phyloP scores from a whole-genome alignment of 176 grass and related monocot genomes.

The Musa acuminata region DNA sequence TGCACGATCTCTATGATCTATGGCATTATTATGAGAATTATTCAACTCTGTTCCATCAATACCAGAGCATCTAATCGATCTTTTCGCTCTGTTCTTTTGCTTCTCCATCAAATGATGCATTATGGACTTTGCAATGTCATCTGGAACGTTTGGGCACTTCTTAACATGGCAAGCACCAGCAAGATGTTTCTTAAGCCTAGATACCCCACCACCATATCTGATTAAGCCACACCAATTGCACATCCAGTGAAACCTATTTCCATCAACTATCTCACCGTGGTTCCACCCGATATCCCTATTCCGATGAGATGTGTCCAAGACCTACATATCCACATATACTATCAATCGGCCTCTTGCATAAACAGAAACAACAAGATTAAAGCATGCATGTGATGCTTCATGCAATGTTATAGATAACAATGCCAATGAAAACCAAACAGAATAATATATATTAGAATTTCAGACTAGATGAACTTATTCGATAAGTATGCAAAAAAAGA shows the following conservation, averaged over 20 bases:
- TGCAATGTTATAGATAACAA: not conserved
- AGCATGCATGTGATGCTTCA: not conserved
- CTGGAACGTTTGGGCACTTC: constrained; percentile 75
- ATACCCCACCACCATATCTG: constrained; percentile 77
- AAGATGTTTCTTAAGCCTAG: constrained; percentile 88
- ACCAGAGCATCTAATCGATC: not conserved
- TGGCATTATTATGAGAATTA: constrained; percentile 12
- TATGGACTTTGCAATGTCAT: constrained; percentile 49
- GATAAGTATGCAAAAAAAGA: no score
- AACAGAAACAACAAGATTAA: not conserved
- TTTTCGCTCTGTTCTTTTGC: constrained; percentile 25
- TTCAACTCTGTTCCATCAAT: constrained; percentile 2
- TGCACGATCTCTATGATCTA: not conserved
- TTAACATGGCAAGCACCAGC: constrained; percentile 75
- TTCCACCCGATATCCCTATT: constrained; percentile 19
- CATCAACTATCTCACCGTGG: constrained; percentile 19
- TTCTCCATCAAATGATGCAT: constrained; percentile 52
- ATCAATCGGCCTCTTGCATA: not conserved
- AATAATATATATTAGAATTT: not conserved
- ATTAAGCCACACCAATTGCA: constrained; percentile 80
- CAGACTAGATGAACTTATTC: not conserved
- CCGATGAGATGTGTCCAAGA: not conserved
- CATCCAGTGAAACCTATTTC: constrained; percentile 65
- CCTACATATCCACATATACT: constrained; percentile 14
- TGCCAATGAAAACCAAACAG: not conserved